A percentile compares a stretch with the other conserved stretches of the same genome.
Evolutionary conservation across 2,329 filamentous ascomycete genomes (phyloP).

Genomic region (Arachnopeziza araneosa): DNA sequence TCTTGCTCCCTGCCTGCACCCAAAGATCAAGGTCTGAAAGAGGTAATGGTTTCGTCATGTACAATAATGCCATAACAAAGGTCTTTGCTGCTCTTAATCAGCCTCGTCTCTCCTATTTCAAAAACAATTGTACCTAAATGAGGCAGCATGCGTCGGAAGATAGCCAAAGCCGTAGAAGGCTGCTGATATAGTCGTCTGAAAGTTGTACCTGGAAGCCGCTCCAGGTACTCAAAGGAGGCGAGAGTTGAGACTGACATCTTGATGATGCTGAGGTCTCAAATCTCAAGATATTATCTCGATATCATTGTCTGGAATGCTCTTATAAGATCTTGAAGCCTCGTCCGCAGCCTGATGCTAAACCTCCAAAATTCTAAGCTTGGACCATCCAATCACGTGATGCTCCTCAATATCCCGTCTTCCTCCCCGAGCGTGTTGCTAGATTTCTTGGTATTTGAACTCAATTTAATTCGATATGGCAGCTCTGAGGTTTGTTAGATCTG

Average conservation of each 20-base stretch:
- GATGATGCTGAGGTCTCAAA: constrained; percentile 10
- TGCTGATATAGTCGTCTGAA: constrained; percentile 92
- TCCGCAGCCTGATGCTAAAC: constrained; percentile 13
- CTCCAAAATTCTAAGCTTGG: not conserved
- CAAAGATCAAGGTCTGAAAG: constrained; percentile 79
- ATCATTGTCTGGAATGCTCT: constrained; percentile 18
- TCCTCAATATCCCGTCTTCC: not conserved
- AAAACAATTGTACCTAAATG: constrained; percentile 61
- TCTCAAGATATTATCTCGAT: constrained; percentile 13
- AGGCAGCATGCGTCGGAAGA: constrained; percentile 95
- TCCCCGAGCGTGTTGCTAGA: no score
- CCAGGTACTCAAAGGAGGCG: constrained; percentile 80
- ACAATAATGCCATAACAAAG: constrained; percentile 92
- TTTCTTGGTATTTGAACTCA: no score
- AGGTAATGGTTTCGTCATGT: constrained; percentile 75
- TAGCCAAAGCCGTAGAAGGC: constrained; percentile 88
- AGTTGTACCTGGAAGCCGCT: constrained; percentile 82
- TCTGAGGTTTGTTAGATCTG: constrained; percentile 59
- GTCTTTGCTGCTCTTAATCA: constrained; percentile 64
- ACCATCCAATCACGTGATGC: constrained; percentile 5
- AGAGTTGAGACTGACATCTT: constrained; percentile 42
- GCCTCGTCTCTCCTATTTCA: constrained; percentile 8
- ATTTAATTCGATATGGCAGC: constrained; percentile 39
- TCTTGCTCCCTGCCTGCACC: constrained; percentile 65
- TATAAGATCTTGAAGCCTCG: constrained; percentile 10